Evolutionary conservation across 2,329 filamentous ascomycete species (phyloP).

Genomic region (Nemania sp.): DNA sequence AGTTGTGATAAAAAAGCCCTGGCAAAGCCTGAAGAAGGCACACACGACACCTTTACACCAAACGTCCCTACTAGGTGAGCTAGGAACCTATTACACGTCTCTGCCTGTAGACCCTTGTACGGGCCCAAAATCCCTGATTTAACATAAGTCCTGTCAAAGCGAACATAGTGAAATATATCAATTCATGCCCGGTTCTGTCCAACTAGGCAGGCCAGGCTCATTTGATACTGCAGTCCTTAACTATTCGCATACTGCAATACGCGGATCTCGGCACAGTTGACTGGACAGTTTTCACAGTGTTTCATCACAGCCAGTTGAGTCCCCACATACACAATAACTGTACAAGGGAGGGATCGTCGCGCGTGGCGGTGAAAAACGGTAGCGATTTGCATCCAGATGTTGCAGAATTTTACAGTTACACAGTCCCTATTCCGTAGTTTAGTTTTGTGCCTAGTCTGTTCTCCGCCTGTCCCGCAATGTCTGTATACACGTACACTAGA

Average conservation of each 20-base stretch:
- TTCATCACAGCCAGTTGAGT: constrained; percentile 4
- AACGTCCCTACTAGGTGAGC: no score
- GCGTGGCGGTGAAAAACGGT: constrained; percentile 12
- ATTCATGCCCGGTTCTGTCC: background rate
- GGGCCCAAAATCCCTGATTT: no score
- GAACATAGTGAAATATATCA: background rate
- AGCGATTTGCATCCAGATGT: background rate
- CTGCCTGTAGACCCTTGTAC: no score
- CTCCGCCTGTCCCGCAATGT: no score
- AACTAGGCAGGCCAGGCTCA: background rate
- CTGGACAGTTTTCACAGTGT: constrained; percentile 13
- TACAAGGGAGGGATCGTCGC: constrained; percentile 9
- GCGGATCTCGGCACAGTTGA: constrained; percentile 14
- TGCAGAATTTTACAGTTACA: background rate
- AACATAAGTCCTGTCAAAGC: background rate
- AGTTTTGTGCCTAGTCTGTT: no score
- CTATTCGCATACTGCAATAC: background rate
- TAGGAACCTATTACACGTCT: no score
- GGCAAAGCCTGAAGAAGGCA: no score
- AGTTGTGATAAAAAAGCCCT: no score
- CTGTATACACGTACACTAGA: no score
- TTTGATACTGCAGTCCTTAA: no score
- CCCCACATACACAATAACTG: constrained; percentile 11
- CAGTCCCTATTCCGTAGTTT: background rate
- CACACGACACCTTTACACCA: no score